Percentiles rank a stretch among this genome's conserved stretches.
Evolutionary conservation across 352 stramenopile genomes (phyloP).

Genomic region (Globisporangium camurandrum): DNA sequence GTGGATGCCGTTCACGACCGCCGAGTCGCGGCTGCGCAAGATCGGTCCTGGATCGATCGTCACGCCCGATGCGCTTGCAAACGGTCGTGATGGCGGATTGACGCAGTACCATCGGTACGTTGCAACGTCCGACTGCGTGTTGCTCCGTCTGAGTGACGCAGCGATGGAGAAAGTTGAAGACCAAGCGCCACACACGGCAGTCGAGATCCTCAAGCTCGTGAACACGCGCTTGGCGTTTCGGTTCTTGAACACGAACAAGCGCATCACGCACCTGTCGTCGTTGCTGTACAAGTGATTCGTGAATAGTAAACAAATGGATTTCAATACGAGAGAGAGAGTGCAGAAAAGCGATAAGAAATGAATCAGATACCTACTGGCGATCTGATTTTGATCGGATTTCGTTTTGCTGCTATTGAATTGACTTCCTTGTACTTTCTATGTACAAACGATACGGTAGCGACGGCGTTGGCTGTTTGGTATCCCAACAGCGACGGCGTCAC

Average conservation of each 20-base stretch:
- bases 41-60: conserved; percentile 70
- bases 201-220: conserved; percentile 69
- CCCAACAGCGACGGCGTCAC: not conserved
- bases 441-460: too few relatives aligned
- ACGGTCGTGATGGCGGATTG: conserved; percentile 1
- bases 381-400: too few relatives aligned
- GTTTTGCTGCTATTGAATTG: too few relatives aligned
- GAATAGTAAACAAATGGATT: too few relatives aligned
- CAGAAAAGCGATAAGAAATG: too few relatives aligned
- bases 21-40: conserved; percentile 56
- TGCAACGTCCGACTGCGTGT: conserved; percentile 52
- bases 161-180: conserved; percentile 53
- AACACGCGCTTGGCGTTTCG: conserved; percentile 49
- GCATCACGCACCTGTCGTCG: conserved; percentile 68
- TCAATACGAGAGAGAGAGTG: too few relatives aligned
- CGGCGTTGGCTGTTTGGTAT: too few relatives aligned
- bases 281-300: conserved; percentile 78
- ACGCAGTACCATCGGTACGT: conserved; percentile 53
- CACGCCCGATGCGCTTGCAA: conserved; percentile 33
- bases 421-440: too few relatives aligned
- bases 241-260: conserved; percentile 68
- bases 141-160: conserved; percentile 46
- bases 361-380: too few relatives aligned
- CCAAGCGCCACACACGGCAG: conserved; percentile 51
- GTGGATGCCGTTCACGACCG: conserved; percentile 62